These are phyloP conservation scores for Dendrobium nobile DNA, from an alignment of 106 monocot genomes.

Conservation along the genomic window DNA sequence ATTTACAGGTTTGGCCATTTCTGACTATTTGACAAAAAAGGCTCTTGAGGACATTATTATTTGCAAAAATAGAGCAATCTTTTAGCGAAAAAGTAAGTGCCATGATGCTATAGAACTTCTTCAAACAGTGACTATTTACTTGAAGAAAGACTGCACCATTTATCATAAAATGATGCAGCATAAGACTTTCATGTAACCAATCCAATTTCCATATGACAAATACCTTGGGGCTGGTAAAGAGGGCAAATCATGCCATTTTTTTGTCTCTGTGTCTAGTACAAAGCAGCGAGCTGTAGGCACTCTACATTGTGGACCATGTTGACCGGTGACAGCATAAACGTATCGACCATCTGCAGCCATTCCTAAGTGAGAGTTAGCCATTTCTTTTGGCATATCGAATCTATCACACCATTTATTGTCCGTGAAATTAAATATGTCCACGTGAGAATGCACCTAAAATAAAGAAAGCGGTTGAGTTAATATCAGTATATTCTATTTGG, in stretches of 20 bases:
- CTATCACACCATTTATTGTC: constrained; percentile 60
- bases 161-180: too few species aligned
- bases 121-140: too few species aligned
- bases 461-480: constrained; percentile 1
- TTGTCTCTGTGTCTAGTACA: constrained; percentile 65
- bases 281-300: constrained; percentile 59
- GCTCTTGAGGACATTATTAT: neutral
- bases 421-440: constrained; percentile 73
- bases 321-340: constrained; percentile 69
- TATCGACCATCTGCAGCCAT: constrained; percentile 84
- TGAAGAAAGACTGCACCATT: neutral
- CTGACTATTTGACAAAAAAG: neutral
- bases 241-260: constrained; percentile 58
- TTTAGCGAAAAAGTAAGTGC: too few species aligned
- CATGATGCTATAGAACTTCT: too few species aligned
- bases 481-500: neutral
- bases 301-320: constrained; percentile 88
- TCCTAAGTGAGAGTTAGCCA: constrained; percentile 95
- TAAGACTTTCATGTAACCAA: neutral
- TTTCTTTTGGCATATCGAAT: constrained; percentile 80
- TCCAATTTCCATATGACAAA: neutral
- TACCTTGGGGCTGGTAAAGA: constrained; percentile 76
- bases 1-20: neutral
- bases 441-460: constrained; percentile 88
- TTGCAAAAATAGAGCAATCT: too few species aligned